Conservation (phyloP, 805 yeast genomes). For the Pichia manshurica region DNA sequence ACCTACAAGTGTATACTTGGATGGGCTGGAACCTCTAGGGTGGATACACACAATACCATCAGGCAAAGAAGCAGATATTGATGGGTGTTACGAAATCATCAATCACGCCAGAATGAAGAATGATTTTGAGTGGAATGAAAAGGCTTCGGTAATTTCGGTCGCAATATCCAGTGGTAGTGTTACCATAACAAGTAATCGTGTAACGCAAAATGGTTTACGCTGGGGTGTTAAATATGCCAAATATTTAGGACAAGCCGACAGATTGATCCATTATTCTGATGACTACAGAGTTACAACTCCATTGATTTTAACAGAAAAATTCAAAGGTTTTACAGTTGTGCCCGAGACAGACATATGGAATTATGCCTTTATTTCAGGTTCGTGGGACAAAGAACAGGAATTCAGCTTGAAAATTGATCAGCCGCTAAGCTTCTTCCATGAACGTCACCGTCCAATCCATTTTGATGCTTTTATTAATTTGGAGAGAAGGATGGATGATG, state of each 20-base stretch:
- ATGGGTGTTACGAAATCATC: conserved; percentile 68
- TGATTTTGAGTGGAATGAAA: conserved; percentile 35
- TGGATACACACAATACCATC: conserved; percentile 89
- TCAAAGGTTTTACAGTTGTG: conserved; percentile 77
- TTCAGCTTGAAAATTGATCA: conserved; percentile 66
- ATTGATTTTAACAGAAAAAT: conserved; percentile 63
- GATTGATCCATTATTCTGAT: conserved; percentile 64
- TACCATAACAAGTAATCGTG: conserved; percentile 59
- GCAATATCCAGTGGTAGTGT: conserved; percentile 81
- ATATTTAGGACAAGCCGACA: conserved; percentile 48
- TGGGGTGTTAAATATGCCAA: conserved; percentile 75
- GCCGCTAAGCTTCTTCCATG: conserved; percentile 81
- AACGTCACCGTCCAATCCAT: conserved; percentile 82
- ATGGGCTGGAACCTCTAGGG: conserved; percentile 75
- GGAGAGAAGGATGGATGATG: conserved; percentile 28
- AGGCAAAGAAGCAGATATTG: conserved; percentile 44
- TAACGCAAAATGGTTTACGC: conserved; percentile 57
- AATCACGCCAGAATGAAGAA: conserved; percentile 44
- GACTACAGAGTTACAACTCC: conserved; percentile 59
- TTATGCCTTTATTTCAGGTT: conserved; percentile 79
- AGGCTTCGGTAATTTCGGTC: conserved; percentile 55
- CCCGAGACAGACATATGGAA: conserved; percentile 89
- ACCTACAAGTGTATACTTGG: conserved; percentile 38
- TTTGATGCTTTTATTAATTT: conserved; percentile 68
- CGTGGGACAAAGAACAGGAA: conserved; percentile 60